These are phyloP conservation scores for Tetrapyrgos nigripes DNA, from an alignment of 1,284 basidiomycete species.

Conservation along the genomic window DNA sequence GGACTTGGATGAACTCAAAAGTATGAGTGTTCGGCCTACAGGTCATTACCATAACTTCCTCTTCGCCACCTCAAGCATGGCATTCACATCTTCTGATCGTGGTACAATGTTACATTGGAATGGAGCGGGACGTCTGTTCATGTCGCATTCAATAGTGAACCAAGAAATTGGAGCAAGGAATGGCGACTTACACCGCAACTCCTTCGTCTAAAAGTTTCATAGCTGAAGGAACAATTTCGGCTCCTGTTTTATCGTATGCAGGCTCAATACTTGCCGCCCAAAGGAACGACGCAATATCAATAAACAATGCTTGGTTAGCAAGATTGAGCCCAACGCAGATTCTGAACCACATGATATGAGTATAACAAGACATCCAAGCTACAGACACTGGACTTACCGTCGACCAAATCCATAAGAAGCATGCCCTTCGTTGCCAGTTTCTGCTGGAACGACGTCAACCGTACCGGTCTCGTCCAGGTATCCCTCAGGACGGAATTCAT, in stretches of 20 bases:
- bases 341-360: conserved; percentile 15
- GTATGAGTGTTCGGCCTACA: no score
- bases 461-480: conserved; percentile 15
- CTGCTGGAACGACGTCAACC: conserved; percentile 8
- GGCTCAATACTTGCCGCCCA: conserved; percentile 38
- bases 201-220: conserved; percentile 9
- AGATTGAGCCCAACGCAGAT: conserved; percentile 41
- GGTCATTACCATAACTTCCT: no score
- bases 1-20: no score
- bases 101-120: no score
- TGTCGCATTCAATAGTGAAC: no score
- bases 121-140: no score
- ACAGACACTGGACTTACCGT: neutral
- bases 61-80: no score
- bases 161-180: neutral
- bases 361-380: neutral
- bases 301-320: conserved; percentile 39
- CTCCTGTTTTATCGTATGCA: neutral
- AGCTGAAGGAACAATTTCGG: neutral
- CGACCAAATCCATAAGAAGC: conserved; percentile 2
- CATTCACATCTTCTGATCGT: no score
- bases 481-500: conserved; percentile 25
- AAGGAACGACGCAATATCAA: conserved; percentile 37
- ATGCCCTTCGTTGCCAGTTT: conserved; percentile 18
- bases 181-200: conserved; percentile 18